Conservation (phyloP, 495 filamentous ascomycete genomes). For the Talaromyces stipitatus region DNA sequence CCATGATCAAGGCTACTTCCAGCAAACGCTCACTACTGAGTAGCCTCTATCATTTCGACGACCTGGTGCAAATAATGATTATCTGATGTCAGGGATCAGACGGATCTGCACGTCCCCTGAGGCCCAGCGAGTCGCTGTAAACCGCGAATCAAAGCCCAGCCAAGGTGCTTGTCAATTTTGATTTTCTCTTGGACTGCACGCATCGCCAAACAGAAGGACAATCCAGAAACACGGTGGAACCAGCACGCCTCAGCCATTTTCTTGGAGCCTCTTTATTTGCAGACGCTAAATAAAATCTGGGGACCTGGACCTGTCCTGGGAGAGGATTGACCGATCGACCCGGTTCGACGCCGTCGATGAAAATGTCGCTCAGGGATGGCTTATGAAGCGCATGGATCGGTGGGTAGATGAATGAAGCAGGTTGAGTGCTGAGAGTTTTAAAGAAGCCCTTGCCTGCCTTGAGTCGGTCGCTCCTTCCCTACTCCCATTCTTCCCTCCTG, state of each 20-base stretch:
- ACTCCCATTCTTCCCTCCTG: constrained; percentile 5
- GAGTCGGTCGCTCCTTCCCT: not conserved
- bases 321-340: not conserved
- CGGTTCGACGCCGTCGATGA: not conserved
- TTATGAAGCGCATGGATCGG: not conserved
- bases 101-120: not conserved
- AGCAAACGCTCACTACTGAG: not conserved
- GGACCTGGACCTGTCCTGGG: not conserved
- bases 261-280: not conserved
- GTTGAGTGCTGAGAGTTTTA: not conserved
- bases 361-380: not conserved
- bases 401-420: not conserved
- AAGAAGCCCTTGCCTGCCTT: not conserved
- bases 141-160: not conserved
- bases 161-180: not conserved
- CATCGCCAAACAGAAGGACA: not conserved
- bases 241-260: not conserved
- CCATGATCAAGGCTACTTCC: not conserved
- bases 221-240: not conserved
- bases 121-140: not conserved
- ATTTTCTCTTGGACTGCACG: not conserved
- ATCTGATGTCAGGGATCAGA: not conserved
- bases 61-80: not conserved
- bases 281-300: not conserved
- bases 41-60: not conserved